Percentiles rank a stretch among this genome's conserved stretches.
These are phyloP conservation scores for Micractinium conductrix DNA, from an alignment of 139 green algal genomes.

Conservation along the genomic window DNA sequence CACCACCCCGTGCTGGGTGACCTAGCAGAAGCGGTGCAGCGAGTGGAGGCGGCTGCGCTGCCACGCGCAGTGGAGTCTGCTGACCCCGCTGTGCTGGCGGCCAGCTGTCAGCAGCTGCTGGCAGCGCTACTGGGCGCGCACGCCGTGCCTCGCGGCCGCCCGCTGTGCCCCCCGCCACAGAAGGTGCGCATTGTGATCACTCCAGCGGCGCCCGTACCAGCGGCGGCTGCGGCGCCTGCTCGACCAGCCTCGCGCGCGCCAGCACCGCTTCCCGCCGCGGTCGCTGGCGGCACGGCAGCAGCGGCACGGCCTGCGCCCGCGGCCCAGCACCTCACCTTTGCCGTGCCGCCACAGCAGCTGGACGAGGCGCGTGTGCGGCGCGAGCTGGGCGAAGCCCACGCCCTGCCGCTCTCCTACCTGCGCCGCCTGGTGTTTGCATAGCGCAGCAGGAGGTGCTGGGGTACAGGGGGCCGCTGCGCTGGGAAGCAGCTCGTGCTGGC, in stretches of 20 bases:
- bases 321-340: too few species aligned
- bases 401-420: slow-evolving; percentile 35
- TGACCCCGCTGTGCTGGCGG: too few species aligned
- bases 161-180: background rate
- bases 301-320: background rate
- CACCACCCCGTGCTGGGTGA: background rate
- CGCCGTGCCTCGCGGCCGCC: too few species aligned
- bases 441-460: too few species aligned
- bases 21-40: background rate
- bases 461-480: too few species aligned
- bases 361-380: slow-evolving; percentile 23
- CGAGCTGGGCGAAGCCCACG: background rate
- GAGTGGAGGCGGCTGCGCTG: background rate
- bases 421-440: slow-evolving; percentile 8
- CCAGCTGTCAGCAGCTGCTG: background rate
- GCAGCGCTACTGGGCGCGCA: too few species aligned
- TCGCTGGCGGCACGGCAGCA: background rate
- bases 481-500: too few species aligned
- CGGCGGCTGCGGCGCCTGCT: background rate
- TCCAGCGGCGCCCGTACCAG: background rate
- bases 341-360: background rate
- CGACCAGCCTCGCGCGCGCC: too few species aligned
- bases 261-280: too few species aligned
- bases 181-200: background rate
- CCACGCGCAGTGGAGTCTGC: background rate